phyloP scores from a whole-genome alignment of 495 filamentous ascomycete species.

The Choiromyces venosus region DNA sequence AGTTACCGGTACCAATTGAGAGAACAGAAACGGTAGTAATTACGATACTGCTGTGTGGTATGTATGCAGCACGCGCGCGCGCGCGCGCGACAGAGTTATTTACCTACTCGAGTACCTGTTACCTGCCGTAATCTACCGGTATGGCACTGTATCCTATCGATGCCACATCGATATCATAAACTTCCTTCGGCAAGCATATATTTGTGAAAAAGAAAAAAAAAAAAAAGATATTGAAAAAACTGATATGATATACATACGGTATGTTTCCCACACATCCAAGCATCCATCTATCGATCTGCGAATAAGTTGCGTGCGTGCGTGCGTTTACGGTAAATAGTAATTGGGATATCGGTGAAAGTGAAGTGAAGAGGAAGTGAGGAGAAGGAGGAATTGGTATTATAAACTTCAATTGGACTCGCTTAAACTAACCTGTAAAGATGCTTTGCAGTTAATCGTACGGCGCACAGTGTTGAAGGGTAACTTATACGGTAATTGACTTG shows the following conservation, averaged over 20 bases:
- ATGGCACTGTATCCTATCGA: neutral
- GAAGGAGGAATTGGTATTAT: too few species aligned
- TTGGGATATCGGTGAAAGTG: neutral
- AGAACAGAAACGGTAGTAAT: neutral
- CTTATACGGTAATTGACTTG: too few species aligned
- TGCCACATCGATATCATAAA: neutral
- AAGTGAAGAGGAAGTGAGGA: too few species aligned
- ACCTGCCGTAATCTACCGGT: neutral
- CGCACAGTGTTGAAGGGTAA: too few species aligned
- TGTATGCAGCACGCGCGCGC: neutral
- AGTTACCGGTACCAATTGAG: constrained; percentile 1
- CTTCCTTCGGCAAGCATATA: neutral
- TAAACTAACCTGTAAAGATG: too few species aligned
- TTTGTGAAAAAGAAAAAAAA: too few species aligned
- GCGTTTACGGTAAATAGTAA: neutral
- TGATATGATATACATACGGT: neutral
- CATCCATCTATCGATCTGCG: neutral
- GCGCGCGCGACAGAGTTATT: neutral
- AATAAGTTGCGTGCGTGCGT: neutral
- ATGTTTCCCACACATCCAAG: too few species aligned
- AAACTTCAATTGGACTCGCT: neutral
- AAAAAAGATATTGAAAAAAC: neutral
- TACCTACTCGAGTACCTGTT: neutral
- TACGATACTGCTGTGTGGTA: neutral
- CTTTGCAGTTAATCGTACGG: too few species aligned